Conservation (phyloP, 805 yeast species). For the Cyberlindnera euphorbiiphila region DNA sequence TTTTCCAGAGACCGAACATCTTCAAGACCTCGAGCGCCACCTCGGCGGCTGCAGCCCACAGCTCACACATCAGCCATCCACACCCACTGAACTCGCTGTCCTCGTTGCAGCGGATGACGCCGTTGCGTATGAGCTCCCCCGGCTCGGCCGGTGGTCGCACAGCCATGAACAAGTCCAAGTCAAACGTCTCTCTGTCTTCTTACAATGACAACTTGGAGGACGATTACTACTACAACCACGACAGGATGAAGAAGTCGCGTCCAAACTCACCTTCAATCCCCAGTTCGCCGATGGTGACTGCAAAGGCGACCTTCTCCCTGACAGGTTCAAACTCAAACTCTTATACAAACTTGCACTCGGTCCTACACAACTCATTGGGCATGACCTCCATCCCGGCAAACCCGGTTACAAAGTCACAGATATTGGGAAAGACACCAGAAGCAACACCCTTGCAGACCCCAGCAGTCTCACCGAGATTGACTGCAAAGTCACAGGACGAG, state of each 20-base stretch:
- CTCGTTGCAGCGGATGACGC: constrained; percentile 63
- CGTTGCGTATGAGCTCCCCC: constrained; percentile 35
- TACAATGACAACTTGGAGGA: constrained; percentile 38
- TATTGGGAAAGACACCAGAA: constrained; percentile 29
- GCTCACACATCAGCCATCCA: constrained; percentile 24
- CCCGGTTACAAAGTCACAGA: constrained; percentile 13
- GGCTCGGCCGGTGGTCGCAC: constrained; percentile 17
- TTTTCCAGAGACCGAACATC: constrained; percentile 17
- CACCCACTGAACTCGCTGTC: constrained; percentile 38
- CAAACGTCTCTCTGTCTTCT: constrained; percentile 27
- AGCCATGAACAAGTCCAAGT: constrained; percentile 23
- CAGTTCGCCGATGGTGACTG: constrained; percentile 17
- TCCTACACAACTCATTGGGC: constrained; percentile 20
- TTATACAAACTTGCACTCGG: constrained; percentile 24
- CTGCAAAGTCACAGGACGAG: constrained; percentile 20
- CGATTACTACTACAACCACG: constrained; percentile 32
- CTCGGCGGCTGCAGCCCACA: constrained; percentile 20
- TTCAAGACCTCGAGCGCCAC: constrained; percentile 17
- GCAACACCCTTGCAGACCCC: constrained; percentile 28
- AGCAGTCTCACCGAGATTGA: constrained; percentile 25
- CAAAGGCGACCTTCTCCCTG: constrained; percentile 14
- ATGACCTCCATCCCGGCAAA: constrained; percentile 18
- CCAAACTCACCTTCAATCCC: constrained; percentile 33
- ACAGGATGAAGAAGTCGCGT: constrained; percentile 35
- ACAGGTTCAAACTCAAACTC: constrained; percentile 22